Evolutionary conservation across 805 yeast genomes (phyloP).

Genomic region (Ogataea methylovora): DNA sequence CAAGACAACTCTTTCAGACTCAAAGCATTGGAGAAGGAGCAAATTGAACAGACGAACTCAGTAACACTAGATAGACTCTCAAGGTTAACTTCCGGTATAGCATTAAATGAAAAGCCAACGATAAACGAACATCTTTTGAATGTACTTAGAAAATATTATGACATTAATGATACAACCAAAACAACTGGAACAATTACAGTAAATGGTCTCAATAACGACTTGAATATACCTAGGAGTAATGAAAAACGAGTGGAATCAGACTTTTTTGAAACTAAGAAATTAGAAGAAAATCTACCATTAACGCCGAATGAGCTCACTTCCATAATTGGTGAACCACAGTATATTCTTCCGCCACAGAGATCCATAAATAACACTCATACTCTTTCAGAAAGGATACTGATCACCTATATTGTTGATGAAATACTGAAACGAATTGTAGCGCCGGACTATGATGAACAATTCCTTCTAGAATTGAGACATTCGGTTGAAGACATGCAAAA

Average conservation of each 20-base stretch:
- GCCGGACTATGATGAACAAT: no score
- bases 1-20: no score
- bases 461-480: no score
- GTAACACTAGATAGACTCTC: no score
- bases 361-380: neutral
- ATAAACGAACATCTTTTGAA: no score
- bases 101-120: no score
- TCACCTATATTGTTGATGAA: neutral
- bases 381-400: neutral
- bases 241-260: neutral
- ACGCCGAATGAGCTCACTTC: constrained; percentile 13
- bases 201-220: neutral
- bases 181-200: neutral
- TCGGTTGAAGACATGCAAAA: no score
- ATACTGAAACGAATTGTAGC: no score
- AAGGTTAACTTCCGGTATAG: no score
- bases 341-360: neutral
- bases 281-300: constrained; percentile 6
- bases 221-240: neutral
- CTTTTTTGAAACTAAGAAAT: neutral
- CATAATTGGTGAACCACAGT: constrained; percentile 11
- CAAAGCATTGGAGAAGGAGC: no score
- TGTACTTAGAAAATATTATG: no score
- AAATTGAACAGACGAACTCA: no score
- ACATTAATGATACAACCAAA: neutral